Evolutionary conservation across 768 basidiomycete species (phyloP), one percentile per base, ranked within the genome.

Genomic region (Xanthoconium stramineum): DNA sequence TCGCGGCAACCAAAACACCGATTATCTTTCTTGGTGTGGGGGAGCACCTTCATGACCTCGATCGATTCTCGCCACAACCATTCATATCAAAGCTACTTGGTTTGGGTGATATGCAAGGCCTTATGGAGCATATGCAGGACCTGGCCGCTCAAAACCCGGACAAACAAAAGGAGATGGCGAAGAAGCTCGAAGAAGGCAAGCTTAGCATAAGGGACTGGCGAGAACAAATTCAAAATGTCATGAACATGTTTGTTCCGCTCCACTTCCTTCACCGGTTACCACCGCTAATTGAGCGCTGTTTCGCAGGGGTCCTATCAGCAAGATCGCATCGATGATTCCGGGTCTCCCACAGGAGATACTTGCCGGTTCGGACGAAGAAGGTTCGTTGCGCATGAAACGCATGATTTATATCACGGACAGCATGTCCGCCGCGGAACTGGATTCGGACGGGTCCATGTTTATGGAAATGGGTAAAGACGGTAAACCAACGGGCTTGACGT

Each of bases 121-220:
- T 99, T 11, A 91, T 98, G 85, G 96, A 98, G 72, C 94, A 98
- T 67, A 97, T 98, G 91, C 94, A 98, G 69, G 97, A 97, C 70
- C 78, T 96, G 39, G 93, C 92, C 0, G 83, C 88, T 14, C 90
- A 92, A 63, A 93, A 97, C 63, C 95, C 96, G 1, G 96, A 98
- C 69, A 90, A 94, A 70, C 92, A 98, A 73, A 96, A 98, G 69
- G 94, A 96, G 70, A 95, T 98, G 84, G 89, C 91, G 20, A 96
- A 97, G 80, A 97, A 96, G 74, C 83, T 98, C 42, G 90, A 97
- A 65, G 93, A 98, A 74, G 97, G 97, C 24, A 97, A 96, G 68
- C 84, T 99, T 56, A 94, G 91, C 65, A 94, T 98, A 57, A 83
- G 94, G 42, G 97, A 98, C 71, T 95, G 97, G 94, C 83, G 92